Evolutionary conservation across 495 filamentous ascomycete species (phyloP), one percentile per base, ranked within the genome.

Genomic region (Tuber aestivum): DNA sequence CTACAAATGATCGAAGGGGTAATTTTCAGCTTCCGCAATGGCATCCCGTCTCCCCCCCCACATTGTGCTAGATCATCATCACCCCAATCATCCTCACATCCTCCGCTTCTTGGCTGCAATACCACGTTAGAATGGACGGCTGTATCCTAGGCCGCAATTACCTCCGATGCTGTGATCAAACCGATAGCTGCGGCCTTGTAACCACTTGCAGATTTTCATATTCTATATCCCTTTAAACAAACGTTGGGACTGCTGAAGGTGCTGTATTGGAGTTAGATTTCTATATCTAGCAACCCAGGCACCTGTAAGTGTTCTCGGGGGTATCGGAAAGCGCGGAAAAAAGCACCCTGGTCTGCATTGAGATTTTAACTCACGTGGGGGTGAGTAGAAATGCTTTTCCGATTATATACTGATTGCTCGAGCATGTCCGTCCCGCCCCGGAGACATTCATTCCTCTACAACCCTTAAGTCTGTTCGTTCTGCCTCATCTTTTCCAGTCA

Each of bases 131-230:
- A 14, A 82, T 82, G 80, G 81, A 82, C 38, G 77, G 80, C 27
- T 82, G 82, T 74, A 85, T 87, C 37, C 84, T 97, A n/a, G 86
- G 89, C 44, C 97, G 95, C 87, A 97, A 99, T 83, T 87, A 89
- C 45, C 87, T 94, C 37, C 94, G 91, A 75, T 97, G 95, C 78
- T 89, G 93, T 61, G 83, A 84, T n/a, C 87, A 91, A 75, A 86
- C 97, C 45, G 88, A 88, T 41, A 90, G 93, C 70, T 87, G 89
- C 73, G 94, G 94, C 6, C 89, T 97, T 0, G 94, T 97, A 48
- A 97, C 95, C 6, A 96, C 93, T 38, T 98, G 95, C 88, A 93
- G 92, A 94, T 93, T 80, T 78, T 37, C 40, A 38, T 69, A 50
- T 42, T 70, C 35, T 38, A 38, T 23, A 44, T 18, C 20, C 44